Percentiles rank a stretch among this genome's conserved stretches.
phyloP scores from a whole-genome alignment of 805 yeast species.

The Pichia ethanolica region DNA sequence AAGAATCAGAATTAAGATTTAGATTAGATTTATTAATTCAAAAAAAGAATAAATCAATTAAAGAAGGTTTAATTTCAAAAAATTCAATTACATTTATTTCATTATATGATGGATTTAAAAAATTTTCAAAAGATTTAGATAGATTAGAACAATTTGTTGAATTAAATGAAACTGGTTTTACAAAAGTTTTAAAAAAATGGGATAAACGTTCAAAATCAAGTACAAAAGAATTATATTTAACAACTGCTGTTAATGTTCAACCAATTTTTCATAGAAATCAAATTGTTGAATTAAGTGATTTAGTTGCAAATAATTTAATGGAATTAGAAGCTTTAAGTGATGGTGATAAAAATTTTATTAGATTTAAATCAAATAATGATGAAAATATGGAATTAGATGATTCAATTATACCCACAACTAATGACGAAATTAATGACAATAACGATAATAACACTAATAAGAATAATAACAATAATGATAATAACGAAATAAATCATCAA shows the following conservation, averaged over 20 bases:
- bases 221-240: slow-evolving; percentile 83
- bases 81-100: slow-evolving; percentile 74
- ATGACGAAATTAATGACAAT: slow-evolving; percentile 1
- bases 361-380: slow-evolving; percentile 18
- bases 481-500: background rate
- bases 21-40: slow-evolving; percentile 69
- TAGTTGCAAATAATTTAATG: slow-evolving; percentile 55
- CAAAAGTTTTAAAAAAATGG: slow-evolving; percentile 95
- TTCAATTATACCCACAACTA: no score
- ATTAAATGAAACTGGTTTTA: slow-evolving; percentile 90
- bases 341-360: slow-evolving; percentile 25
- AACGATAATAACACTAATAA: background rate
- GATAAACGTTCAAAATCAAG: slow-evolving; percentile 93
- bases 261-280: slow-evolving; percentile 92
- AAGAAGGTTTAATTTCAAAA: slow-evolving; percentile 43
- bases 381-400: background rate
- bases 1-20: slow-evolving; percentile 79
- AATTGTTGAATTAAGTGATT: slow-evolving; percentile 76
- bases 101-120: slow-evolving; percentile 79
- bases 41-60: slow-evolving; percentile 42
- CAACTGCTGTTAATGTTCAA: slow-evolving; percentile 91
- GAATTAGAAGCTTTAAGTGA: slow-evolving; percentile 69
- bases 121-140: slow-evolving; percentile 82
- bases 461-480: background rate
- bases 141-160: slow-evolving; percentile 90